Conservation (phyloP, 805 yeast species). For the Yarrowia sp. region DNA sequence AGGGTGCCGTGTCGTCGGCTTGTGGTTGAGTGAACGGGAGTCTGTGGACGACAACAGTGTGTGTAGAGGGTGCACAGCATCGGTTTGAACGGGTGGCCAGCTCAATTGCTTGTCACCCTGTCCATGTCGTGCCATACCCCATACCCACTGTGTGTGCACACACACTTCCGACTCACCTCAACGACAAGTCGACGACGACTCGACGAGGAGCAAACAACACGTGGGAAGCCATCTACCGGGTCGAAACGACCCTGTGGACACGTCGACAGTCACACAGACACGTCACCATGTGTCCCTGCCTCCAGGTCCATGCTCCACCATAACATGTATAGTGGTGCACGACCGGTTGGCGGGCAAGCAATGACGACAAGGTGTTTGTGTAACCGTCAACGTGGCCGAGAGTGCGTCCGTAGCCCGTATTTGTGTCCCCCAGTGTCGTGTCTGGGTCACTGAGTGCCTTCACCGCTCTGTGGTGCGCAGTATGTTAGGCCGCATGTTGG, state of each 20-base stretch:
- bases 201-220: not conserved
- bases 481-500: slow-evolving; percentile 24
- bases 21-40: not conserved
- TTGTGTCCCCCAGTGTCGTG: not conserved
- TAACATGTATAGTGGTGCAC: no score
- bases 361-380: no score
- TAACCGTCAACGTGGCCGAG: no score
- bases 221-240: not conserved
- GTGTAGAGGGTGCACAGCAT: not conserved
- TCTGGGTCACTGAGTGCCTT: not conserved
- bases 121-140: not conserved
- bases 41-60: no score
- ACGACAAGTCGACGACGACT: slow-evolving; percentile 19
- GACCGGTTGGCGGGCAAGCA: no score
- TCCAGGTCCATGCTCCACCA: no score
- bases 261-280: not conserved
- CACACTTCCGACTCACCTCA: not conserved
- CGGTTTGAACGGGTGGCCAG: not conserved
- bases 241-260: not conserved
- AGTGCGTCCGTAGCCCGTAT: not conserved
- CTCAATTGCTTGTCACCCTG: not conserved
- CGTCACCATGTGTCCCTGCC: not conserved
- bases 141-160: not conserved
- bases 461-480: slow-evolving; percentile 22
- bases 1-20: not conserved